Percentiles rank a stretch among this genome's conserved stretches.
These are phyloP conservation scores for Alternaria arbusti DNA, from an alignment of 2,329 filamentous ascomycete species.

Conservation along the genomic window DNA sequence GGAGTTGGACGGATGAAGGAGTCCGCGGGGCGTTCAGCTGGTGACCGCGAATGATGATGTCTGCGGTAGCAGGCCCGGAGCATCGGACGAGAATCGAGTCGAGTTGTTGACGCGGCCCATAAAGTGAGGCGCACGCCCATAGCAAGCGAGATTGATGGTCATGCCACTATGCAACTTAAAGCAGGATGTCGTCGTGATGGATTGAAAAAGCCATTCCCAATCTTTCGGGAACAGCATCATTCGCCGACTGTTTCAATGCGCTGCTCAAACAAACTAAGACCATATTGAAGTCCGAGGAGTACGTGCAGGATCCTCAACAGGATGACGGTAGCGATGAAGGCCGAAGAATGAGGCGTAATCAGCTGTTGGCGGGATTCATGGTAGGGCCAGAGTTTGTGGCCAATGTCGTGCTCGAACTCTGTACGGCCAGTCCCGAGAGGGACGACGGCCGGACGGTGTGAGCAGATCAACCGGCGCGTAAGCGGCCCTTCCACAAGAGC, in stretches of 20 bases:
- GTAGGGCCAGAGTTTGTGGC: constrained; percentile 28
- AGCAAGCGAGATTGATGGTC: constrained; percentile 15
- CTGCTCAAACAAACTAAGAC: constrained; percentile 3
- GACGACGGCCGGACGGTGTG: constrained; percentile 32
- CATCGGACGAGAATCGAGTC: constrained; percentile 8
- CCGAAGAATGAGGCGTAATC: constrained; percentile 37
- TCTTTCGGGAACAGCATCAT: constrained; percentile 1
- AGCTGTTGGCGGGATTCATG: constrained; percentile 18
- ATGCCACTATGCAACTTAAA: constrained; percentile 6
- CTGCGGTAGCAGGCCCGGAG: constrained; percentile 2
- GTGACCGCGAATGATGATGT: constrained; percentile 15
- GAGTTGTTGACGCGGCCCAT: constrained; percentile 11
- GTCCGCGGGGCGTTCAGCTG: constrained; percentile 34
- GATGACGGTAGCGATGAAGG: constrained; percentile 23
- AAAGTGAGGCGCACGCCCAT: constrained; percentile 29
- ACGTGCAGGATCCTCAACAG: constrained; percentile 2
- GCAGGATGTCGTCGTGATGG: constrained; percentile 3
- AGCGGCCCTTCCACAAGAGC: constrained; percentile 34
- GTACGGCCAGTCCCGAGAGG: constrained; percentile 46
- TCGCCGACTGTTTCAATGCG: constrained; percentile 8
- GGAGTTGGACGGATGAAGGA: constrained; percentile 10
- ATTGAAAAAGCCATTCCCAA: constrained; percentile 1
- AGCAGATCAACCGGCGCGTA: constrained; percentile 49
- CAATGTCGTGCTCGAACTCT: constrained; percentile 33
- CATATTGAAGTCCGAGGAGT: background rate